Evolutionary conservation across 2,329 filamentous ascomycete genomes (phyloP), one percentile per base, ranked within the genome.

Genomic region (Colletotrichum euphorbiae): DNA sequence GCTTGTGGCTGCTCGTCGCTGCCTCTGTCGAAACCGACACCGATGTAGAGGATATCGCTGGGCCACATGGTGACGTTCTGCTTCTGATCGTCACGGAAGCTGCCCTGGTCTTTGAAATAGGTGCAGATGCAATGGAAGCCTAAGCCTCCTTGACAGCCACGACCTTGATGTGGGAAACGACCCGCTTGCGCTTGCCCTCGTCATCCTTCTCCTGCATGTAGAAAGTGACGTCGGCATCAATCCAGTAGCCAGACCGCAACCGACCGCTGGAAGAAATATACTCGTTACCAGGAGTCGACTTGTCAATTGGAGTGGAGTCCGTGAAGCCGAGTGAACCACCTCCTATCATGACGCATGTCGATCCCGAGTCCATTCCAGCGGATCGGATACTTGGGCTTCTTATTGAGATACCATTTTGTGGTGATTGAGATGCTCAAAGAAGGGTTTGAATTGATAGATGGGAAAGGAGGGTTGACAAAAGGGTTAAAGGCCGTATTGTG

Each of bases 301-400:
- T 57, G 33, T 64, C 45, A 11, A 64, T 33, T 1, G 12, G 0
- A 13, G 61, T 50, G 3, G 19, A 24, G n/a, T 43, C 61, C 13
- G 43, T 40, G 13, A 64, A 43, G 4, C 61, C 61, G 9, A 64
- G 52, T 1, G 36, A 8, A 4, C 61, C 52, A 19, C 21, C 61
- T n/a, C 52, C 52, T 12, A 64, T 43, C 43, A 64, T 45, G 21
- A 64, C 13, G 2, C 61, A 52, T 3, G 52, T 58, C 1, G 61
- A 64, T 1, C 61, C 61, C 12, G 61, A 58, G 52, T 64, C 61
- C 52, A 64, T 64, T 11, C 52, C 61, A 24, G 61, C 61, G 8
- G 40, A 12, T n/a, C 33, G 9, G 24, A 64, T 42, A 43, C 12
- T 43, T 24, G 4, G 42, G 9, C 33, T 24, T 24, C 33, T 36